These are phyloP conservation scores for Protomyces macrosporus DNA, from an alignment of 1,139 yeast species.

Conservation along the genomic window DNA sequence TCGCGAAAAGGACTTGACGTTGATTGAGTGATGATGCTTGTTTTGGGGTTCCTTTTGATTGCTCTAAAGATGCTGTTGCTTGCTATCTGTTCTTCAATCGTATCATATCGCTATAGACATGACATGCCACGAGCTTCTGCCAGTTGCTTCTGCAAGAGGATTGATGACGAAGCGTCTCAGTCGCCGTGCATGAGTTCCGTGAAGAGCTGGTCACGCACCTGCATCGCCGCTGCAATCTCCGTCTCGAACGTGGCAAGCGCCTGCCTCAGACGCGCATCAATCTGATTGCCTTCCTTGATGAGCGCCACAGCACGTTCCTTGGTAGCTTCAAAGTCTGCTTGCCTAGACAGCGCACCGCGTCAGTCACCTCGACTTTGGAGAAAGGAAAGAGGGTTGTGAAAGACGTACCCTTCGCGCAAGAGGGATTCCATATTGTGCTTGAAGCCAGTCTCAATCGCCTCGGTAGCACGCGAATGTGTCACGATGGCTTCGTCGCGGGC, in stretches of 20 bases:
- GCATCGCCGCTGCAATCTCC: background rate
- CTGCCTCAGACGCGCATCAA: background rate
- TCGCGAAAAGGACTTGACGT: conserved; percentile 27
- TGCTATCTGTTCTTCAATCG: no score
- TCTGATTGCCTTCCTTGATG: background rate
- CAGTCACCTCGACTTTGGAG: background rate
- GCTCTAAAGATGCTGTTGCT: no score
- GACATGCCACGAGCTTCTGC: no score
- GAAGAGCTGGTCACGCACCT: background rate
- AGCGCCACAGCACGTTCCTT: background rate
- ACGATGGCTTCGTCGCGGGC: background rate
- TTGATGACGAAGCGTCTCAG: no score
- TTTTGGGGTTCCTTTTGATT: no score
- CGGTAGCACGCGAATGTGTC: background rate
- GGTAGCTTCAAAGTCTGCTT: background rate
- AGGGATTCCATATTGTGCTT: background rate
- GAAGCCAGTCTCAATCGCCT: background rate
- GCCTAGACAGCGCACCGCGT: background rate
- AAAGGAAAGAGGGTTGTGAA: background rate
- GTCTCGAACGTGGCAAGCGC: background rate
- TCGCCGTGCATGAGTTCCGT: background rate
- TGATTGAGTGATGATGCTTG: conserved; percentile 27
- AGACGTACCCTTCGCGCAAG: background rate
- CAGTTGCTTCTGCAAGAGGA: no score
- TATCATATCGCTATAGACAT: no score